These are phyloP conservation scores for Diaporthe australafricana DNA, from an alignment of 2,329 filamentous ascomycete genomes.

Conservation along the genomic window DNA sequence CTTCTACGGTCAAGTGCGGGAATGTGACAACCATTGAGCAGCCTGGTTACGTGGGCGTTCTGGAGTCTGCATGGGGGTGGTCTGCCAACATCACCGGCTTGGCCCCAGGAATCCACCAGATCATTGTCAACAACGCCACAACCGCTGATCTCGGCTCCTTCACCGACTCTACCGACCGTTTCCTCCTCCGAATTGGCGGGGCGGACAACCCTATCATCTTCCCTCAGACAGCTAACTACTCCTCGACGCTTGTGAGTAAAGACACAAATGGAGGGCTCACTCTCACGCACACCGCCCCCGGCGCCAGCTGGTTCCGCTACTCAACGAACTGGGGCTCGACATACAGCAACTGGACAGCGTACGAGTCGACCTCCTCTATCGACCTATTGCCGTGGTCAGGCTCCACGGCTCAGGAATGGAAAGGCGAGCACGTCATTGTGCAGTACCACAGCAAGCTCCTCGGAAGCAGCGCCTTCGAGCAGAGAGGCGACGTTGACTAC, in stretches of 20 bases:
- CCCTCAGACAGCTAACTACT: slow-evolving; percentile 62
- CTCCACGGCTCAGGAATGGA: slow-evolving; percentile 65
- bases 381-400: slow-evolving; percentile 65
- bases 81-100: slow-evolving; percentile 47
- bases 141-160: slow-evolving; percentile 51
- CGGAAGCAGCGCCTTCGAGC: slow-evolving; percentile 70
- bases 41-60: slow-evolving; percentile 57
- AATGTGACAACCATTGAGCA: slow-evolving; percentile 35
- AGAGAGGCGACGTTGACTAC: slow-evolving; percentile 66
- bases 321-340: slow-evolving; percentile 70
- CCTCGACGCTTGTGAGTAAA: slow-evolving; percentile 58
- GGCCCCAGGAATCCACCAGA: slow-evolving; percentile 68
- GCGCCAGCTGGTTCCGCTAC: slow-evolving; percentile 71
- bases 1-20: slow-evolving; percentile 24
- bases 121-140: slow-evolving; percentile 66
- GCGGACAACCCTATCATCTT: slow-evolving; percentile 70
- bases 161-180: slow-evolving; percentile 66
- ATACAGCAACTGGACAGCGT: slow-evolving; percentile 69
- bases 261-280: slow-evolving; percentile 51
- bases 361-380: slow-evolving; percentile 63
- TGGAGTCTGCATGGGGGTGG: slow-evolving; percentile 65
- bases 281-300: slow-evolving; percentile 67
- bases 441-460: slow-evolving; percentile 70
- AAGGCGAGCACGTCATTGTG: slow-evolving; percentile 70
- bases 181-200: slow-evolving; percentile 67